A percentile compares a stretch with the other conserved stretches of the same genome.
Evolutionary conservation across 352 stramenopile genomes (phyloP).

Genomic region (Globisporangium canariense): DNA sequence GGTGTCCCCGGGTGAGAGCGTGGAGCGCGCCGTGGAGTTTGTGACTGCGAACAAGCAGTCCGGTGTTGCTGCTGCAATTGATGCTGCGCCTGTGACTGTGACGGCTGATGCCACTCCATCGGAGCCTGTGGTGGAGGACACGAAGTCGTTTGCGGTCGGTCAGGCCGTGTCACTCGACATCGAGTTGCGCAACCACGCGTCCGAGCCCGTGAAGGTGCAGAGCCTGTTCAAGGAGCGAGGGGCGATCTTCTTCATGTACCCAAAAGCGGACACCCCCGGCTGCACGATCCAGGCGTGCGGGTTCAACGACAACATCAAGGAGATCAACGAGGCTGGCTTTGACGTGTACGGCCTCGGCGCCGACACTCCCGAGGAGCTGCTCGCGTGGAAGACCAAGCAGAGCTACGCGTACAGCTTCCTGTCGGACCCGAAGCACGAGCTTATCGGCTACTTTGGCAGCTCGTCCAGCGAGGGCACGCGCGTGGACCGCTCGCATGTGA

Average conservation of each 20-base stretch:
- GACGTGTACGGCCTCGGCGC: constrained; percentile 80
- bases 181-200: constrained; percentile 67
- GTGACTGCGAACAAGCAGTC: constrained; percentile 45
- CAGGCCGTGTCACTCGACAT: constrained; percentile 52
- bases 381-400: constrained; percentile 76
- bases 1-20: constrained; percentile 71
- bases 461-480: constrained; percentile 53
- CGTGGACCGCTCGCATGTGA: constrained; percentile 82
- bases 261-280: constrained; percentile 79
- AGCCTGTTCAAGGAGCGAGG: constrained; percentile 70
- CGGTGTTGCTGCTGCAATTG: neutral
- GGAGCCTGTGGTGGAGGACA: neutral
- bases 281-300: constrained; percentile 83
- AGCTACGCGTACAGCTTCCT: constrained; percentile 79
- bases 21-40: constrained; percentile 70
- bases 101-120: neutral
- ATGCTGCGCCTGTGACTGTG: neutral
- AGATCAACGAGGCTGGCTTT: constrained; percentile 72
- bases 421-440: constrained; percentile 71
- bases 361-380: constrained; percentile 64
- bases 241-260: constrained; percentile 88
- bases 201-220: constrained; percentile 55
- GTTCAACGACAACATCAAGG: constrained; percentile 80
- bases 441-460: constrained; percentile 81
- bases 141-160: constrained; percentile 35